phyloP scores from a whole-genome alignment of 1,284 basidiomycete species.

The Pascua sp. region DNA sequence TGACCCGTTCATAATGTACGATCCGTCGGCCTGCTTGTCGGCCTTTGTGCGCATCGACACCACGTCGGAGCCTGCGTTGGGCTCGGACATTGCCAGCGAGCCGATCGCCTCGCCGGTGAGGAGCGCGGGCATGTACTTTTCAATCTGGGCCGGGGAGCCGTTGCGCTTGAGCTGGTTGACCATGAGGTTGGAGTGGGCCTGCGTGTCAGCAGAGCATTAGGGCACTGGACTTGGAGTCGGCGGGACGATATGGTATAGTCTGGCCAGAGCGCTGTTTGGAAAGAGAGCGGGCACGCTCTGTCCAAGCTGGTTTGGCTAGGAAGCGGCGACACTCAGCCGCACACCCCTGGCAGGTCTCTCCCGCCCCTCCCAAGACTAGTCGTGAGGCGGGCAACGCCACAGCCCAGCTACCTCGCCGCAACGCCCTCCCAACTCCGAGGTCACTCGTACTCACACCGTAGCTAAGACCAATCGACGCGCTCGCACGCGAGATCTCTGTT shows the following conservation, averaged over 20 bases:
- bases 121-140: conserved; percentile 80
- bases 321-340: too few relatives aligned
- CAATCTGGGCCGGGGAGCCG: conserved; percentile 76
- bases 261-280: background rate
- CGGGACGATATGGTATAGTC: background rate
- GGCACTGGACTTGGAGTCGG: too few relatives aligned
- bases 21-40: conserved; percentile 64
- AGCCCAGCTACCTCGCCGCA: background rate
- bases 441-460: conserved; percentile 64
- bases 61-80: conserved; percentile 86
- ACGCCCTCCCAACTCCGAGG: background rate
- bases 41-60: conserved; percentile 83
- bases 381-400: too few relatives aligned
- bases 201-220: background rate
- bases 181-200: conserved; percentile 85
- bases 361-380: too few relatives aligned
- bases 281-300: background rate
- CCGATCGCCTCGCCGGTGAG: conserved; percentile 79
- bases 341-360: too few relatives aligned
- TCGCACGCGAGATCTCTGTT: conserved; percentile 69
- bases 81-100: conserved; percentile 89
- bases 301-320: too few relatives aligned
- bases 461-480: conserved; percentile 83
- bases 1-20: conserved; percentile 78
- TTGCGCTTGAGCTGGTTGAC: conserved; percentile 66